These are phyloP conservation scores for Ganoderma sinense DNA, from an alignment of 1,284 basidiomycete genomes.

Conservation along the genomic window DNA sequence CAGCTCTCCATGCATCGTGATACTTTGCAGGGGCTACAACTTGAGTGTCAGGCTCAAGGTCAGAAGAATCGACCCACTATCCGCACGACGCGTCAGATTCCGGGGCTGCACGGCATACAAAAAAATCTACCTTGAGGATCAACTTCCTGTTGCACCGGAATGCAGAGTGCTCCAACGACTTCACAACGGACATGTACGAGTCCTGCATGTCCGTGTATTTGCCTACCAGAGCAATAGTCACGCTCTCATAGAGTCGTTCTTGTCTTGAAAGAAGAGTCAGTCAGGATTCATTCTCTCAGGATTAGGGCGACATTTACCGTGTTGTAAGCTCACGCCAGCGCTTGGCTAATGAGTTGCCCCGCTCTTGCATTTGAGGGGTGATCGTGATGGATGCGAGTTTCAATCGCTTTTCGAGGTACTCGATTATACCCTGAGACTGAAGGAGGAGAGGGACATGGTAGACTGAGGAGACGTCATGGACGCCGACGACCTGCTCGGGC, in stretches of 20 bases:
- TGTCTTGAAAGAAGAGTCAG: slow-evolving; percentile 57
- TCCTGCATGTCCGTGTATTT: slow-evolving; percentile 99
- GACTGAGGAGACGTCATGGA: slow-evolving; percentile 96
- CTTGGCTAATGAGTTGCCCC: slow-evolving; percentile 71
- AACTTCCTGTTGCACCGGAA: slow-evolving; percentile 91
- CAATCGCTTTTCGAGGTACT: slow-evolving; percentile 86
- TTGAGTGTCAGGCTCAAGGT: slow-evolving; percentile 87
- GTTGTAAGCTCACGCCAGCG: slow-evolving; percentile 88
- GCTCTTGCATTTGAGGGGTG: slow-evolving; percentile 61
- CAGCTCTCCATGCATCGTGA: slow-evolving; percentile 94
- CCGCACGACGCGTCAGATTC: neutral
- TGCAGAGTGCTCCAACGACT: slow-evolving; percentile 96
- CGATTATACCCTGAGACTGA: slow-evolving; percentile 90
- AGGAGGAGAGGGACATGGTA: slow-evolving; percentile 98
- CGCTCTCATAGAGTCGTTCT: slow-evolving; percentile 92
- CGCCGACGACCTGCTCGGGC: slow-evolving; percentile 93
- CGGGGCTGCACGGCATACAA: neutral
- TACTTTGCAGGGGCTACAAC: slow-evolving; percentile 86
- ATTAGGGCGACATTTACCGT: slow-evolving; percentile 49
- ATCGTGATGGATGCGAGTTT: slow-evolving; percentile 72
- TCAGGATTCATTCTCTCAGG: no score
- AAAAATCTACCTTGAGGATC: slow-evolving; percentile 64
- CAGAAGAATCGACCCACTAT: slow-evolving; percentile 97
- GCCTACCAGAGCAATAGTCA: slow-evolving; percentile 93
- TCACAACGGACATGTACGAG: slow-evolving; percentile 98